Evolutionary conservation across 2,329 filamentous ascomycete genomes (phyloP).

Genomic region (Fusarium cyanostomum): DNA sequence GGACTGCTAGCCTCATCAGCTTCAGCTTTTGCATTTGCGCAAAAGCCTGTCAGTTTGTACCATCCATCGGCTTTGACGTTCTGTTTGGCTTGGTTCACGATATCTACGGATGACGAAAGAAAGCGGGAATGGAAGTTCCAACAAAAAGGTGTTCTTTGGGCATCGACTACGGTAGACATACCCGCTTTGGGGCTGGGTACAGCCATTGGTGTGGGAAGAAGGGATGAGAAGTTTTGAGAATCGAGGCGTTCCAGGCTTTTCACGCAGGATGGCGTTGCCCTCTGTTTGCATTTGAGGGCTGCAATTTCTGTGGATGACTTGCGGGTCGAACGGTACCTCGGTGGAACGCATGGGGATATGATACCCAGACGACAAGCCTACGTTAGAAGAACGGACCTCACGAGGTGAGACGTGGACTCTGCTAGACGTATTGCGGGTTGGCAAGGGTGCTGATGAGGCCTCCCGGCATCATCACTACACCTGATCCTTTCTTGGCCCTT

Average conservation of each 20-base stretch:
- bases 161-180: slow-evolving; percentile 42
- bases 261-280: slow-evolving; percentile 38
- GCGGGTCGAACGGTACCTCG: slow-evolving; percentile 39
- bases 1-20: slow-evolving; percentile 28
- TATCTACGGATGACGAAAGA: slow-evolving; percentile 45
- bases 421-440: slow-evolving; percentile 39
- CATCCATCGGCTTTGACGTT: slow-evolving; percentile 46
- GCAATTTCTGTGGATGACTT: slow-evolving; percentile 41
- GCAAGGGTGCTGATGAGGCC: slow-evolving; percentile 19
- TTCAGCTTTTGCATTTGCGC: slow-evolving; percentile 39
- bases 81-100: slow-evolving; percentile 45
- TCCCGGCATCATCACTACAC: slow-evolving; percentile 23
- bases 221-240: slow-evolving; percentile 25
- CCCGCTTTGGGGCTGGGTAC: slow-evolving; percentile 36
- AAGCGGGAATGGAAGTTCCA: slow-evolving; percentile 38
- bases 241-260: slow-evolving; percentile 43
- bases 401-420: slow-evolving; percentile 40
- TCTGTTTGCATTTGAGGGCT: slow-evolving; percentile 42
- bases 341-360: slow-evolving; percentile 43
- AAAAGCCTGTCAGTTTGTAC: slow-evolving; percentile 42
- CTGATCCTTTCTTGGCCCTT: slow-evolving; percentile 21
- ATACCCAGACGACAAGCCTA: slow-evolving; percentile 51
- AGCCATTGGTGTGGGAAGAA: slow-evolving; percentile 36
- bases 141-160: slow-evolving; percentile 38
- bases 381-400: slow-evolving; percentile 47